A percentile compares a stretch with the other conserved stretches of the same genome.
Conservation (phyloP, 2,329 filamentous ascomycete species). For the Neoscytalidium dimidiatum region DNA sequence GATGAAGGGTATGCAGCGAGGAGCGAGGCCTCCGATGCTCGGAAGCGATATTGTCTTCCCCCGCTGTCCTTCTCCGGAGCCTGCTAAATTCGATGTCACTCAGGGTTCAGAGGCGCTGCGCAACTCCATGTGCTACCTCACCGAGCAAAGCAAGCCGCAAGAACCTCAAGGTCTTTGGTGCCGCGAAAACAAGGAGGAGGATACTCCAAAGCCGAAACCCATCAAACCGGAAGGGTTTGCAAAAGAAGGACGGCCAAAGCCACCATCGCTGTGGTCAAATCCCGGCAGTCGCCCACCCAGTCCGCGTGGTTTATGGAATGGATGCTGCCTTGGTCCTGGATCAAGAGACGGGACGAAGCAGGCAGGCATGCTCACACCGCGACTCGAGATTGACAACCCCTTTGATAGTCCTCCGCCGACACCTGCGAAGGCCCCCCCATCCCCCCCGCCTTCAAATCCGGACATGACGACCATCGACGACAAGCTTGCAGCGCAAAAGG, state of each 20-base stretch:
- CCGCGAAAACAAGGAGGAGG: conserved; percentile 43
- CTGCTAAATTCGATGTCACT: conserved; percentile 79
- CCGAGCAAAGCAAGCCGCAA: conserved; percentile 50
- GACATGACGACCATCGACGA: conserved; percentile 45
- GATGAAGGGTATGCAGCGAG: conserved; percentile 58
- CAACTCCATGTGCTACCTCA: conserved; percentile 52
- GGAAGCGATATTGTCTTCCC: conserved; percentile 80
- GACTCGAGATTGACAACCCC: conserved; percentile 42
- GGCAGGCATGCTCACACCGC: conserved; percentile 54
- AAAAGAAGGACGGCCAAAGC: not conserved
- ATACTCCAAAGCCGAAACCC: conserved; percentile 20
- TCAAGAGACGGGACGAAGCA: conserved; percentile 43
- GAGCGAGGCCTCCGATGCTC: conserved; percentile 79
- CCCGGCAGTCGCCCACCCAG: conserved; percentile 52
- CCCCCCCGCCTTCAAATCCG: conserved; percentile 38
- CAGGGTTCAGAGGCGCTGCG: conserved; percentile 57
- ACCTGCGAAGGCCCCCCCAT: conserved; percentile 35
- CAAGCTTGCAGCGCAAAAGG: conserved; percentile 46
- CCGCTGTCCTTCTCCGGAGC: conserved; percentile 77
- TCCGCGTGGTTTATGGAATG: conserved; percentile 74
- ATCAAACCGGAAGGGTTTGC: conserved; percentile 19
- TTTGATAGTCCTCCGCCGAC: conserved; percentile 44
- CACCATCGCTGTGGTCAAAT: conserved; percentile 36
- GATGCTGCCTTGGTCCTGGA: conserved; percentile 59
- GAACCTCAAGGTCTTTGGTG: conserved; percentile 61